These are phyloP conservation scores for Crotalaria pallida DNA, from an alignment of 306 rosid species.

Conservation along the genomic window DNA sequence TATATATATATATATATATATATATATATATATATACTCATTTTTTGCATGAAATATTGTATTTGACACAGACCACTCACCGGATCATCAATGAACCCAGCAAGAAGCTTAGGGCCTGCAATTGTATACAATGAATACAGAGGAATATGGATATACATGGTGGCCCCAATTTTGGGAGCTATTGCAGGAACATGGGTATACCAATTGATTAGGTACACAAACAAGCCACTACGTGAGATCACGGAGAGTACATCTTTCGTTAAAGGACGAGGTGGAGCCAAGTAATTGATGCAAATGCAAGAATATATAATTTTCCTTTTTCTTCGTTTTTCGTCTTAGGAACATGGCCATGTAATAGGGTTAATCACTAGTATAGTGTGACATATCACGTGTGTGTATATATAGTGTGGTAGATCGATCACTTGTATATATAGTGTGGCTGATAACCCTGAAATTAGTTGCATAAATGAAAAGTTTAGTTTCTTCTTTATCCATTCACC, in stretches of 20 bases:
- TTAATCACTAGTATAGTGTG: neutral
- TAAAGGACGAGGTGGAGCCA: neutral
- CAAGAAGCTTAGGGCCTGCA: conserved; percentile 88
- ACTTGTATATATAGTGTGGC: neutral
- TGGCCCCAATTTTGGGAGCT: conserved; percentile 56
- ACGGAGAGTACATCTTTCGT: conserved; percentile 52
- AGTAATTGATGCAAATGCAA: neutral
- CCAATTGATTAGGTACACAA: conserved; percentile 45
- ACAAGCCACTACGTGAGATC: conserved; percentile 55
- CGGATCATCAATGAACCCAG: conserved; percentile 92
- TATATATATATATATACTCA: neutral
- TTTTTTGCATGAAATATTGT: neutral
- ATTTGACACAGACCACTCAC: conserved; percentile 55
- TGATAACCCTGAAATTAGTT: neutral
- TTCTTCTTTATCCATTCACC: neutral
- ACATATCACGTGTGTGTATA: neutral
- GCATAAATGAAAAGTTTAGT: neutral
- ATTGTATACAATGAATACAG: conserved; percentile 34
- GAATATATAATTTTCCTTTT: neutral
- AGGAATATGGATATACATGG: conserved; percentile 57
- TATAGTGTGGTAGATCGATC: too few relatives aligned
- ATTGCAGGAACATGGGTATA: conserved; percentile 55
- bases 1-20: too few relatives aligned
- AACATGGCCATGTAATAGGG: neutral
- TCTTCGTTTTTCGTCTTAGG: neutral